A percentile compares a stretch with the other conserved stretches of the same genome.
Conservation (phyloP, 371 early-diverging fungal genomes). For the Mortierella sp. region DNA sequence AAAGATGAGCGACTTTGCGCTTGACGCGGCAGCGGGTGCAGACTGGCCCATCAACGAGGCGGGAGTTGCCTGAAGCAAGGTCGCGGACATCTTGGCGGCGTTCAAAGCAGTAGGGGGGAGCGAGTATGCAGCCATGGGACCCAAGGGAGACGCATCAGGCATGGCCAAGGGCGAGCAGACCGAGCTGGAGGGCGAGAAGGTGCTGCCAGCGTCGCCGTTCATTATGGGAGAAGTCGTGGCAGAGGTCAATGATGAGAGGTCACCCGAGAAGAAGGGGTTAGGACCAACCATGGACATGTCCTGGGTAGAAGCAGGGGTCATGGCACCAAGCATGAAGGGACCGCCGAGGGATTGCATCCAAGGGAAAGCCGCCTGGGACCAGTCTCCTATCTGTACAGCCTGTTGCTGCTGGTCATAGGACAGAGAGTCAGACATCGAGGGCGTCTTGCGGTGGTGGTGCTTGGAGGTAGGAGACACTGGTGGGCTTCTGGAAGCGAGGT, state of each 20-base stretch:
- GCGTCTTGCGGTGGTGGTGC: neutral
- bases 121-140: slow-evolving; percentile 23
- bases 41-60: slow-evolving; percentile 20
- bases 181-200: slow-evolving; percentile 35
- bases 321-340: slow-evolving; percentile 1
- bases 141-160: slow-evolving; percentile 14
- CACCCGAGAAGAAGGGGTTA: slow-evolving; percentile 2
- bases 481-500: neutral
- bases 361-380: slow-evolving; percentile 4
- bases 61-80: slow-evolving; percentile 14
- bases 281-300: neutral
- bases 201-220: slow-evolving; percentile 19
- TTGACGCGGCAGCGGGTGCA: slow-evolving; percentile 4
- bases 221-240: slow-evolving; percentile 26
- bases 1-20: slow-evolving; percentile 48
- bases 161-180: slow-evolving; percentile 31
- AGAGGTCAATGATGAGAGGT: slow-evolving; percentile 5
- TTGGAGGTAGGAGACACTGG: slow-evolving; percentile 1
- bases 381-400: neutral
- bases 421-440: neutral
- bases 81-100: neutral
- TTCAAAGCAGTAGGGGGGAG: slow-evolving; percentile 40
- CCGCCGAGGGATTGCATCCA: slow-evolving; percentile 4
- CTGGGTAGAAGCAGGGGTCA: neutral
- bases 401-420: neutral